Evolutionary conservation across 441 rosid species (phyloP), one percentile per base, ranked within the genome.

Genomic region (Lepidium campestre): DNA sequence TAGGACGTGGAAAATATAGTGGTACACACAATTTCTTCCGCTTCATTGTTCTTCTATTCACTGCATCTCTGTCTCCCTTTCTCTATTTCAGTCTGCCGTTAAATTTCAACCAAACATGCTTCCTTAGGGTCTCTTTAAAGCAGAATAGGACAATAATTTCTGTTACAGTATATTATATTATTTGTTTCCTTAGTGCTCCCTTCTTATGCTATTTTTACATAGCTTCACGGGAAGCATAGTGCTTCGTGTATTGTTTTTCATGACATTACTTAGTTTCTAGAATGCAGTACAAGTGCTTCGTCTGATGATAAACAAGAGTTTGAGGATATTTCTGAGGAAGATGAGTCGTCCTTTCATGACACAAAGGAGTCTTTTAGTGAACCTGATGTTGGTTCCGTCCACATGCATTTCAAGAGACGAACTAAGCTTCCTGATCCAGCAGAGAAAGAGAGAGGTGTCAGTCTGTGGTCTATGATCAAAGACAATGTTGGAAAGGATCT

Each of bases 391-490:
- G 65, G 52, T 72, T 73, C 77, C 52, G 79, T 45, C 62, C 74
- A 68, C 76, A 80, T 75, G 17, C 72, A 65, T 36, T 54, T 89
- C 71, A 88, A 79, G 71, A 81, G 98, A 77, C 77, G 98, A 73
- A 75, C 73, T 31, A 89, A 81, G 81, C 97, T 93, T 80, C 98
- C 97, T 58, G 87, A 81, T 67, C 97, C 98, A 47, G 82, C 84
- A 67, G 98, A 93, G 79, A 87, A 90, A 81, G 96, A 90, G 83
- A 90, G 82, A 82, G 96, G 95, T 49, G 95, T 87, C 58, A 93
- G 97, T 76, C 96, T 93, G 65, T 93, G 98, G 98, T 93, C 98
- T 73, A 82, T 75, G 76, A 72, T 72, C 20, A 72, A 72, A 45
- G 76, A 72, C 56, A 72, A 72, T 56, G 98, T 93, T 52, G 98